Evolutionary conservation across 2,329 filamentous ascomycete species (phyloP).

Genomic region (Seiridium cupressi): DNA sequence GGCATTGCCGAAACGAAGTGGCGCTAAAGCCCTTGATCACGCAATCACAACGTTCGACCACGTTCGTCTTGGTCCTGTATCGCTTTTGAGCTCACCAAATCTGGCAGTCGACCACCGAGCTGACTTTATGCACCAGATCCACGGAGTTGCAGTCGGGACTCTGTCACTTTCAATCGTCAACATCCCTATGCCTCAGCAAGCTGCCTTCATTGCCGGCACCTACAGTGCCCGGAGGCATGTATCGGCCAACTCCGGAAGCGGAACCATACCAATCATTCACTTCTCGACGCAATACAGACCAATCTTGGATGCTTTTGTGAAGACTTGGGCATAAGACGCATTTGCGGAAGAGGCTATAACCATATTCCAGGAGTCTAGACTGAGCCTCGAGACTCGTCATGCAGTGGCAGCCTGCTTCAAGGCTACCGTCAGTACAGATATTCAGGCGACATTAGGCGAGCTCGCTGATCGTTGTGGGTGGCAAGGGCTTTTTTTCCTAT

Average conservation of each 20-base stretch:
- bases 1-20: neutral
- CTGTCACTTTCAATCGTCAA: neutral
- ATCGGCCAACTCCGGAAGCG: neutral
- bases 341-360: neutral
- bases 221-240: too few species aligned
- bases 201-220: neutral
- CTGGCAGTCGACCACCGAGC: neutral
- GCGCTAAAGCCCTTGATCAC: neutral
- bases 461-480: neutral
- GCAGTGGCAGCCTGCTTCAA: neutral
- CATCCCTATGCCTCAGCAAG: neutral
- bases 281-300: neutral
- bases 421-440: neutral
- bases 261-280: neutral
- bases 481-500: neutral
- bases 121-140: neutral
- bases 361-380: too few species aligned
- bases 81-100: neutral
- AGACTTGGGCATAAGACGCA: neutral
- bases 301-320: neutral
- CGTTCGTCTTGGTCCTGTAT: neutral
- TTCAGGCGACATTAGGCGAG: neutral
- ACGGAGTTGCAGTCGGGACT: neutral
- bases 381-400: neutral
- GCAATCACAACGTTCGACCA: neutral